Evolutionary conservation across 176 grass and related monocot genomes (phyloP), one percentile per base, ranked within the genome.

Genomic region (Cenchrus purpureus): DNA sequence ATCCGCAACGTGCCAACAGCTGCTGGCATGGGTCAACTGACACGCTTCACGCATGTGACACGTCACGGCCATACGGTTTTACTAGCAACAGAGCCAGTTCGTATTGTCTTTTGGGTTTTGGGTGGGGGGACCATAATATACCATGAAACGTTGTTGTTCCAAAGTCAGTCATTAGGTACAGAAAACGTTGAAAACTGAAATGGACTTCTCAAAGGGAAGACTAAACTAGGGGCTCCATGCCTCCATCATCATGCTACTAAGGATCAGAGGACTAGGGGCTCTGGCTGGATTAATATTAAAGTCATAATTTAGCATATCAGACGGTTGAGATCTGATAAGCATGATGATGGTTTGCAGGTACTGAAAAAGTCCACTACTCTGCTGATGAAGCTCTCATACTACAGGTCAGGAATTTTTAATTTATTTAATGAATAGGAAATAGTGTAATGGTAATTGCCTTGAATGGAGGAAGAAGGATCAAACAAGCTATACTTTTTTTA

Each of bases 341-440:
- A 20, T 78, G 68, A 78, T 19, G 29, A 60, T 69, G 86, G 12
- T 14, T 64, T 87, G 65, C 70, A 95, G 93, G 85, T 55, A 75
- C 87, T 43, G 91, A 93, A 75, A 88, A 62, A 46, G 68, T 87
- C 31, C 83, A 98, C 17, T 85, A 98, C 58, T 93, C 91, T 63
- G 46, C 88, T 78, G 95, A 98, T 75, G 91, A 91, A 50, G 95
- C 91, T 76, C 87, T 93, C 13, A 20, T 92, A 83, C 76, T 98
- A 58, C 93, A 93, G 92, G 95, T 98, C 48, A 72, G 87, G 4
- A n/a, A 93, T 84, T 44, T 45, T 57, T 1, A 0, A 1, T 40
- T 40, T 40, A 13, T 42, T 60, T 46, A 19, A 4, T 0, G 6
- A 55, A 55, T 70, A 70, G n/a, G 6, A 89, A 87, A 77, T 57